These are phyloP conservation scores for Ochromonas danica DNA, from an alignment of 108 stramenopile species.

Conservation along the genomic window DNA sequence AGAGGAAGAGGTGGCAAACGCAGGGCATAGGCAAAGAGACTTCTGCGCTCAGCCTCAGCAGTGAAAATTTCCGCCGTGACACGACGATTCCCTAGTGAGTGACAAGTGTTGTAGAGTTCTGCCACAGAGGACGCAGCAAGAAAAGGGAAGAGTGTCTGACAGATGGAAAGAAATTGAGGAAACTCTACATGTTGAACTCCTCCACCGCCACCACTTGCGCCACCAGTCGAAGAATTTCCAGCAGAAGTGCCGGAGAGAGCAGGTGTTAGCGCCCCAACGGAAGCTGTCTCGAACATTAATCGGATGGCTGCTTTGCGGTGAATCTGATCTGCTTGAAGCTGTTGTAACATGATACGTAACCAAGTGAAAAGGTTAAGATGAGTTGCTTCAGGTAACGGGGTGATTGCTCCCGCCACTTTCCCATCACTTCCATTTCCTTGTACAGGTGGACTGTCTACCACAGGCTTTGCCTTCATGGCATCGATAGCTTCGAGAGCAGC, in stretches of 20 bases:
- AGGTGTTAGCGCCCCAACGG: conserved; percentile 26
- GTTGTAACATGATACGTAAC: conserved; percentile 21
- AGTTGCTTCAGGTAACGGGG: neutral
- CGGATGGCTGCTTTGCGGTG: conserved; percentile 53
- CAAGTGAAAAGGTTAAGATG: conserved; percentile 28
- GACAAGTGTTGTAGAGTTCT: neutral
- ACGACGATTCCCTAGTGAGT: neutral
- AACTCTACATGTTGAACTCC: conserved; percentile 4
- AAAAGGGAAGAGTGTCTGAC: conserved; percentile 11
- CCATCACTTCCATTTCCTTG: neutral
- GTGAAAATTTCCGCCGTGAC: conserved; percentile 27
- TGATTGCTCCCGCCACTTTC: neutral
- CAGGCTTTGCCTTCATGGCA: neutral
- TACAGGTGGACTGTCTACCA: neutral
- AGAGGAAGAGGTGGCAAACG: neutral
- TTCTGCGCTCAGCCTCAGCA: neutral
- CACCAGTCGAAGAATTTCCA: neutral
- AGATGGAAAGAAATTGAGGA: conserved; percentile 24
- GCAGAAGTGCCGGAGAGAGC: neutral
- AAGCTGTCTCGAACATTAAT: conserved; percentile 57
- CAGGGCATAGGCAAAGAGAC: neutral
- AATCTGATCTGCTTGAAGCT: conserved; percentile 39
- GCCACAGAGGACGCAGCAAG: neutral
- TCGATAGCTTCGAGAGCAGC: conserved; percentile 30
- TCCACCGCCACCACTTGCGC: neutral